phyloP scores from a whole-genome alignment of 371 early-diverging fungal genomes.

The Funneliformis caledonium region DNA sequence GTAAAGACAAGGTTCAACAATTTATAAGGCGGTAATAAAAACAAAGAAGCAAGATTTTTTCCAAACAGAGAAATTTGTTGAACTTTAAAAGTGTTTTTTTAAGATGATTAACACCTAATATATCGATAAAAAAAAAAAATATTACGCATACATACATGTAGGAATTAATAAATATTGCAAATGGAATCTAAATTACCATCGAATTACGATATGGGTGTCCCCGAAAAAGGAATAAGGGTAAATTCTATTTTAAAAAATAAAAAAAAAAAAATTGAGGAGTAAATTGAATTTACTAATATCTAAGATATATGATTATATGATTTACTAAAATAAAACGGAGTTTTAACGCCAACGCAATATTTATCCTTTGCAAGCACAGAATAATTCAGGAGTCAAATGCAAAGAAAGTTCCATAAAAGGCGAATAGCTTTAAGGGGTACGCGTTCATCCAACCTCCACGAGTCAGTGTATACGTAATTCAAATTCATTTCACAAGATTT shows the following conservation, averaged over 20 bases:
- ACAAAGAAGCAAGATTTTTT: neutral
- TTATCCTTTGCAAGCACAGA: neutral
- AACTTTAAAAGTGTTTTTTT: neutral
- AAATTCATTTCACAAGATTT: neutral
- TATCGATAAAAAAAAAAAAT: neutral
- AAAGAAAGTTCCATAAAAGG: neutral
- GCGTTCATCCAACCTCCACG: neutral
- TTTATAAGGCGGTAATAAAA: too few species aligned
- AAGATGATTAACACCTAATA: neutral
- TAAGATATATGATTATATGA: too few species aligned
- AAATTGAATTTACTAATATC: too few species aligned
- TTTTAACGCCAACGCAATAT: neutral
- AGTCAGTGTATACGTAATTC: neutral
- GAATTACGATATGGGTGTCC: too few species aligned
- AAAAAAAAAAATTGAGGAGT: too few species aligned
- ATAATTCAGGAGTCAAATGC: neutral
- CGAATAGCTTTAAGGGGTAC: neutral
- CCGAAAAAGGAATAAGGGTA: too few species aligned
- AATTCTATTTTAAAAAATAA: too few species aligned
- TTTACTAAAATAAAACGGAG: too few species aligned
- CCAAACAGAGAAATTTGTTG: neutral
- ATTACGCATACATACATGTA: neutral
- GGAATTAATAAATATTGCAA: too few species aligned
- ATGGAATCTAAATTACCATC: too few species aligned
- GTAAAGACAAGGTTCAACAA: too few species aligned